Evolutionary conservation across 345 rosid genomes (phyloP), one percentile per base, ranked within the genome.

Genomic region (Kernera saxatilis): DNA sequence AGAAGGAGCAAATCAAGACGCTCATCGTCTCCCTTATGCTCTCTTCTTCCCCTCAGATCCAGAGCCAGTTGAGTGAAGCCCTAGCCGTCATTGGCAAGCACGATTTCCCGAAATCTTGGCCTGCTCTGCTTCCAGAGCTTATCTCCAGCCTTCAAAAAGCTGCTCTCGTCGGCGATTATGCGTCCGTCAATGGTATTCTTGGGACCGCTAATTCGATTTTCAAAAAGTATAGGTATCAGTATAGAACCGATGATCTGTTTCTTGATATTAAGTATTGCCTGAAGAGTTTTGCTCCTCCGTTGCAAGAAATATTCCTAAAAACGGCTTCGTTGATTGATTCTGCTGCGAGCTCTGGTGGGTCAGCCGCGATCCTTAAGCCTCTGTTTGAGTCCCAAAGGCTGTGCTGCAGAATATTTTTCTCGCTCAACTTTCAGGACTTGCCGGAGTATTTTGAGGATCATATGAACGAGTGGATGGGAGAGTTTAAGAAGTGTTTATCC

Each of bases 391-490:
- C 95, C 0, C 97, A 89, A 74, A 86, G 83, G 77, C 76, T 91
- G 56, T 94, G 99, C 59, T 94, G 93, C 78, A 84, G 96, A 71
- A 84, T 91, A 59, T 94, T 94, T 67, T 91, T 76, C 71, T 91
- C 97, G 1, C 60, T 94, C 78, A 94, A 94, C 72, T 91, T 83
- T 74, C 94, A 87, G 77, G 99, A 94, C 37, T 63, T 94, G 79
- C 97, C 99, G 0, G 99, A 91, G 83, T 94, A 80, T 69, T 94
- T 94, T 27, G 99, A 94, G 86, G 99, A 94, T 76, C 89, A 94
- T 69, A 94, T 91, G 96, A 78, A 69, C 3, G 91, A 88, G 67
- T 94, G 99, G 99, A 94, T 94, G 99, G 64, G 52, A 30, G 97
- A 85, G 84, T 94, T 94, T 70, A 84, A 77, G 67, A 91, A 88